Base-by-base conservation (phyloP, 768 basidiomycete genomes). In the Mycena metata region DNA sequence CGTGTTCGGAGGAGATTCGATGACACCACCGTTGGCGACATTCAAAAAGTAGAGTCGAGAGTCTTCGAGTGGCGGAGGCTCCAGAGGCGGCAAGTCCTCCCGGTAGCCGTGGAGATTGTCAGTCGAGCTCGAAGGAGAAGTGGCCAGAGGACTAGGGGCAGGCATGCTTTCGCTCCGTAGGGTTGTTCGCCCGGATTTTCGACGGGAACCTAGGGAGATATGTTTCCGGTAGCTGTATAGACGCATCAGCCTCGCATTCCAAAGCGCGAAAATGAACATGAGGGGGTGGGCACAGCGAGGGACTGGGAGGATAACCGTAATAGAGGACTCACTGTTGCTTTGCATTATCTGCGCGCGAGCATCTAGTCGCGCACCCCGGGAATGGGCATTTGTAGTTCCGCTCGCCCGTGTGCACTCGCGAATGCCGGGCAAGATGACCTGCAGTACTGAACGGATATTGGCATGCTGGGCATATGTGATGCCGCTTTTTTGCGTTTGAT, bases 331-430 rank as follows among this genome's bases (percentile, higher is more conserved):
- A 87, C 87, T 88, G 87, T 69, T 88, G 87, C 56, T 88, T 86
- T 5, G 96, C 85, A 72, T 97, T 97, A 73, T 97, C 96, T 78
- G 96, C 94, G 39, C 95, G 84, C 13, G 93, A 95, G 72, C 96
- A 96, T 19, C 93, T 86, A 2, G 95, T 96, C 73, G 96, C 93
- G 78, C 95, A 97, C 24, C 95, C 95, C n/a, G 96, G 95, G 82
- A 95, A 96, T 36, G 96, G 95, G 75, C 95, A 97, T 67, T 90
- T 93, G 82, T 96, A 94, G 80, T 96, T 96, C 69, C 94, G 86
- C 75, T 96, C 95, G 45, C 95, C 95, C 17, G 95, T 96, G 81
- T 96, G 95, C 15, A 96, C 91, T 61, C 94, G 84, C n/a, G 91
- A 86, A 76, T 96, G 95, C 51, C 95, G 88, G 0, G 95, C 92